These are phyloP conservation scores for Boechera retrofracta DNA, from an alignment of 345 rosid genomes.

Conservation along the genomic window DNA sequence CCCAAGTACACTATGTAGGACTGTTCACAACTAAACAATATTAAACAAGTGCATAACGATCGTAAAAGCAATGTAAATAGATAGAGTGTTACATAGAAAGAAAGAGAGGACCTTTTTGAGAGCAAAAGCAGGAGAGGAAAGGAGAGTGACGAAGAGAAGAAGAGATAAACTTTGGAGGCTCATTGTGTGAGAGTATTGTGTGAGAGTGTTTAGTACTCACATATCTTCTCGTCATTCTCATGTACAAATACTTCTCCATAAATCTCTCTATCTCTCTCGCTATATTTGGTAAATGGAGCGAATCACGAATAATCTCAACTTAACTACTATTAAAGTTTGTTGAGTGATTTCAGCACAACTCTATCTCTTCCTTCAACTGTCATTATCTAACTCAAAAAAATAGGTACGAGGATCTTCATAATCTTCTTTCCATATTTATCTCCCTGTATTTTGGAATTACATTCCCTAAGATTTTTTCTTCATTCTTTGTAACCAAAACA, in stretches of 20 bases:
- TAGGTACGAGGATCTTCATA: background rate
- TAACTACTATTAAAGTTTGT: background rate
- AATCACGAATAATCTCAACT: slow-evolving; percentile 35
- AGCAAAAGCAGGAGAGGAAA: slow-evolving; percentile 47
- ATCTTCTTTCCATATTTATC: slow-evolving; percentile 22
- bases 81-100: background rate
- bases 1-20: slow-evolving; percentile 77
- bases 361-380: background rate
- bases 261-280: slow-evolving; percentile 16
- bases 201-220: background rate
- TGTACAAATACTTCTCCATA: slow-evolving; percentile 22
- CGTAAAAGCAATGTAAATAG: slow-evolving; percentile 2
- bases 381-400: background rate
- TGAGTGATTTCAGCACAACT: slow-evolving; percentile 39
- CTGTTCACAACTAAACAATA: slow-evolving; percentile 31
- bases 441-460: slow-evolving; percentile 17
- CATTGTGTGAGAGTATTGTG: slow-evolving; percentile 41
- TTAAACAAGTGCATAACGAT: background rate
- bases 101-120: slow-evolving; percentile 49
- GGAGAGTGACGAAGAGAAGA: slow-evolving; percentile 38
- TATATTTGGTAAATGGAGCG: slow-evolving; percentile 31
- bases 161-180: slow-evolving; percentile 25
- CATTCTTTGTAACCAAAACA: background rate
- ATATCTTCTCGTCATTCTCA: slow-evolving; percentile 1
- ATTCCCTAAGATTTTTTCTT: slow-evolving; percentile 4